phyloP scores from a whole-genome alignment of 352 stramenopile species.

The Plasmopara viticola region DNA sequence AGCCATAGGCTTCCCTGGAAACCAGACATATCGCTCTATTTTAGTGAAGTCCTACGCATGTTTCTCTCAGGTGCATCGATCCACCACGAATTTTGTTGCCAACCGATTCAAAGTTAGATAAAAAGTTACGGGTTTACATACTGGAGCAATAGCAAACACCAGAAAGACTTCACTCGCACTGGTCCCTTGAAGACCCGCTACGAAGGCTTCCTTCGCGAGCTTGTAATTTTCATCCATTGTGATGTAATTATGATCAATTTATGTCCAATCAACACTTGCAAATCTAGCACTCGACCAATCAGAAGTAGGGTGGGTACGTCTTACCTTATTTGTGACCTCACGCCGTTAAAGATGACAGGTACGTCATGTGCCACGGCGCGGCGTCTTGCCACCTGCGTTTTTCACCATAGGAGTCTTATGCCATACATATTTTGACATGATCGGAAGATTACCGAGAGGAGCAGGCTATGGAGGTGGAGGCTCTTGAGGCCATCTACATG shows the following conservation, averaged over 20 bases:
- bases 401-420: too few relatives aligned
- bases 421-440: neutral
- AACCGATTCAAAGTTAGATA: too few relatives aligned
- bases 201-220: conserved; percentile 77
- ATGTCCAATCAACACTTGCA: conserved; percentile 21
- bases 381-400: neutral
- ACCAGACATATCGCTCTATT: conserved; percentile 6
- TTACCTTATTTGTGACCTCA: conserved; percentile 12
- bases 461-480: conserved; percentile 85
- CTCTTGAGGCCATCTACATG: conserved; percentile 87
- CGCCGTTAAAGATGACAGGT: conserved; percentile 47
- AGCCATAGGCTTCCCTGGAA: conserved; percentile 40
- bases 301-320: conserved; percentile 2
- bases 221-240: conserved; percentile 75
- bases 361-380: conserved; percentile 25
- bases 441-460: conserved; percentile 81
- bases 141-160: conserved; percentile 68
- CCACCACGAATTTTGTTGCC: too few relatives aligned
- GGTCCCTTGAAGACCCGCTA: conserved; percentile 61
- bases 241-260: too few relatives aligned
- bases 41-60: conserved; percentile 10
- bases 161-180: conserved; percentile 66
- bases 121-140: conserved; percentile 16
- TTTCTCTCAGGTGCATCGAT: too few relatives aligned
- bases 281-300: conserved; percentile 25